Evolutionary conservation across 208 protist species (phyloP), one percentile per base, ranked within the genome.

Genomic region (Spongospora subterranea): DNA sequence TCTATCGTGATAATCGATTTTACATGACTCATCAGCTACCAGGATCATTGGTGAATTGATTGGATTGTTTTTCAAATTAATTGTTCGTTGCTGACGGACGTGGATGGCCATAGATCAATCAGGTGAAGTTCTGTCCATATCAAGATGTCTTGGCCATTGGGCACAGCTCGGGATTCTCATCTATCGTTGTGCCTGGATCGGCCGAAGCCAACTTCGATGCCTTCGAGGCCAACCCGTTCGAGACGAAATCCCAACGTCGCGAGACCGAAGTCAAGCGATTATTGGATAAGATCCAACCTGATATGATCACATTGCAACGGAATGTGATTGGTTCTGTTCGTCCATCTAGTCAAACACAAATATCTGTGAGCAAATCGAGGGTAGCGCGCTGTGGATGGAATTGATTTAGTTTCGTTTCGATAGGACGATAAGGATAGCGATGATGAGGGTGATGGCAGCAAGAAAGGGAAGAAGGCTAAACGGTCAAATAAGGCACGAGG

Each of bases 181-280:
- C 92, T 40, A 91, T 96, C 20, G 53, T 96, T 0, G 93, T 96
- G 0, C 94, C 94, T 0, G 89, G 91, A 45, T 24, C n/a, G 11
- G 97, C 96, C 88, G 95, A 97, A 89, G 92, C 97, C 0, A 97
- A 97, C 92, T 96, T 96, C 89, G 97, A 98, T 77, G 90, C 95
- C 0, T 93, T 96, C 66, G 96, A 97, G 92, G 94, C 93, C 0
- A 96, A 97, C 91, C 96, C 96, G n/a, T 97, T 95, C 92, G 91
- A 92, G 88, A 97, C 91, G 0, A 93, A 35, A 24, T 95, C 96
- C 71, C 92, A 96, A 89, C 88, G 93, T 82, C 92, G 92, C 24
- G 95, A 97, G 90, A 13, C 11, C n/a, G 94, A 96, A 65, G 94
- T 97, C 50, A 92, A 94, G 46, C 6, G 39, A 17, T 92, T 97